phyloP scores from a whole-genome alignment of 1,284 basidiomycete genomes.

The Apiotrichum domesticum region DNA sequence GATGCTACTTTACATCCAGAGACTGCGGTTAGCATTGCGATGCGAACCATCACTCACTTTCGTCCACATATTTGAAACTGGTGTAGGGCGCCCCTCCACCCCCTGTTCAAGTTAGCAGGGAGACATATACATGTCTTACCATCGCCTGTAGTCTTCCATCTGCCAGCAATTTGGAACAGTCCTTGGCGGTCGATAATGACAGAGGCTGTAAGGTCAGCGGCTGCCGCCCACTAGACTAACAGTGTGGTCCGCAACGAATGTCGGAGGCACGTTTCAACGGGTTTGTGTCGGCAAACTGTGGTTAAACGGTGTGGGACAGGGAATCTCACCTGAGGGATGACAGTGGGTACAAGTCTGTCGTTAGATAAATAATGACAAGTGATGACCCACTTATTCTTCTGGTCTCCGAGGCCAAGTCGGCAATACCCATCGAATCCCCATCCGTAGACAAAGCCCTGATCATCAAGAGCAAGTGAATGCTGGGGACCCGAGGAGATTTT shows the following conservation, averaged over 20 bases:
- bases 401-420: slow-evolving; percentile 59
- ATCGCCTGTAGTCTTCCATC: slow-evolving; percentile 91
- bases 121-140: slow-evolving; percentile 49
- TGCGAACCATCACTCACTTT: background rate
- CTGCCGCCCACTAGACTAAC: slow-evolving; percentile 17
- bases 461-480: slow-evolving; percentile 74
- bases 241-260: slow-evolving; percentile 76
- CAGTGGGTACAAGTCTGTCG: slow-evolving; percentile 57
- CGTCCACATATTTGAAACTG: slow-evolving; percentile 51
- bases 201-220: slow-evolving; percentile 47
- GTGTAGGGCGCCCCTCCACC: slow-evolving; percentile 77
- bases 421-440: slow-evolving; percentile 55
- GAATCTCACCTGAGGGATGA: slow-evolving; percentile 56
- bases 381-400: slow-evolving; percentile 55
- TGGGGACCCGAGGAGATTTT: slow-evolving; percentile 79
- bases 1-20: slow-evolving; percentile 67
- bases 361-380: background rate
- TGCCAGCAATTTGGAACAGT: slow-evolving; percentile 55
- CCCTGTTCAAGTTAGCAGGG: slow-evolving; percentile 47
- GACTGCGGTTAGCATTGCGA: background rate
- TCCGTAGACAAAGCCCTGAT: slow-evolving; percentile 72
- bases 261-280: slow-evolving; percentile 57
- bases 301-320: background rate
- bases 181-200: slow-evolving; percentile 75
- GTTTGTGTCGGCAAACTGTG: slow-evolving; percentile 66